Evolutionary conservation across 176 grass and related monocot species (phyloP), one percentile per base, ranked within the genome.

Genomic region (Olyra latifolia): DNA sequence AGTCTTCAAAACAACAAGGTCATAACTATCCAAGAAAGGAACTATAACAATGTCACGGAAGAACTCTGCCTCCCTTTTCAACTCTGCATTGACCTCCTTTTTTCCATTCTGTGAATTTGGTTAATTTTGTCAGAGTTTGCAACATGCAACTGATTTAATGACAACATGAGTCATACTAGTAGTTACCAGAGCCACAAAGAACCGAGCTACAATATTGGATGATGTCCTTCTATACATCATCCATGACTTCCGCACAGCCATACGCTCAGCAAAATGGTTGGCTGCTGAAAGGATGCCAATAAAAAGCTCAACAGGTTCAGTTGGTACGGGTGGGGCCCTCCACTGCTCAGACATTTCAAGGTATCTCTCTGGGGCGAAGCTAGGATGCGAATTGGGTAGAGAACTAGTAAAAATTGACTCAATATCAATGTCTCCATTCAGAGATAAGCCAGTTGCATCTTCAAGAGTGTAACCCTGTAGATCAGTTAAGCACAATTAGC

Each of bases 141-240:
- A 65, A 57, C 40, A 44, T 39, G 65, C 11, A 77, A 19, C 14
- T 46, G 12, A 47, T 10, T 10, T 32, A 47, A 10, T 64, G 65
- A 64, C 62, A 57, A 23, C 12, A 41, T 8, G 16, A 59, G 22
- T 25, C 20, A 77, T 76, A 27, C 48, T 17, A 62, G 64, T 66
- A 50, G 28, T 93, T 91, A 98, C 95, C 95, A 98, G 74, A 73
- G 95, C 95, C 71, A 98, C 92, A 83, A 98, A 98, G 87, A 98
- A 98, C 44, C 95, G 86, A 55, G 88, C 92, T 42, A 98, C 95
- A 82, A 89, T 46, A 74, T 87, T 95, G n/a, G 84, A 72, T 45
- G 96, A 93, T 74, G 89, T 98, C 64, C 92, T 91, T 39, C 86
- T 85, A 77, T 89, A 81, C 77, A 86, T 87, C 90, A 94, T 98